Evolutionary conservation across 169 alveolate genomes (phyloP).

Genomic region (Plasmodium yoelii): DNA sequence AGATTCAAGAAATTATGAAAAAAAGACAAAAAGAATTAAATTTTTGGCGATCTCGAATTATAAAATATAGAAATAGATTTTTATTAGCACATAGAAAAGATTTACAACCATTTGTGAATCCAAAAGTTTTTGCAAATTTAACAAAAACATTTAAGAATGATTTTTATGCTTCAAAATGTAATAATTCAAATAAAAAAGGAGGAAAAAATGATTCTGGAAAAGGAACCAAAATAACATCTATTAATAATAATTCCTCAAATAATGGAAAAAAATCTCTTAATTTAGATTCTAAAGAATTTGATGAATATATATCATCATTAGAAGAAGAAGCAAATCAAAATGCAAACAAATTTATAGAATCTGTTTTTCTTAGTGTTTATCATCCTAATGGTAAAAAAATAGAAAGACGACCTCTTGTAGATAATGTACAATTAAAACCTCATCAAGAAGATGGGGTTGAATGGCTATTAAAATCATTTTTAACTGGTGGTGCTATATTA

Average conservation of each 20-base stretch:
- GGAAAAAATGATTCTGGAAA: slow-evolving; percentile 8
- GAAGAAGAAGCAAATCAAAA: slow-evolving; percentile 84
- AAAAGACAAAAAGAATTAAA: slow-evolving; percentile 86
- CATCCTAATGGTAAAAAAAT: slow-evolving; percentile 86
- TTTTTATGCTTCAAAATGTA: slow-evolving; percentile 42
- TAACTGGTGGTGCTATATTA: slow-evolving; percentile 92
- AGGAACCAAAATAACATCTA: not conserved
- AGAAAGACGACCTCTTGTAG: slow-evolving; percentile 85
- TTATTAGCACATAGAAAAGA: slow-evolving; percentile 87
- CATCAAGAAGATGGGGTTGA: slow-evolving; percentile 93
- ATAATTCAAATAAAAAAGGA: not conserved
- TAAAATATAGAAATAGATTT: slow-evolving; percentile 86
- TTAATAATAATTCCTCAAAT: not conserved
- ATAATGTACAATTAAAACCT: slow-evolving; percentile 90
- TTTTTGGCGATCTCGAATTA: slow-evolving; percentile 85
- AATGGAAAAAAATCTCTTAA: slow-evolving; percentile 46
- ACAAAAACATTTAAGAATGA: slow-evolving; percentile 79
- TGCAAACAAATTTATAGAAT: slow-evolving; percentile 83
- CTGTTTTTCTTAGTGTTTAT: slow-evolving; percentile 81
- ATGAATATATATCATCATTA: slow-evolving; percentile 78
- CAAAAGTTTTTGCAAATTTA: slow-evolving; percentile 82
- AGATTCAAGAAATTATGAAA: slow-evolving; percentile 86
- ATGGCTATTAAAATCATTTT: slow-evolving; percentile 90
- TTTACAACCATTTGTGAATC: slow-evolving; percentile 88
- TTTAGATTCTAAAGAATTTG: slow-evolving; percentile 74